Evolutionary conservation across 148 eudicot species (phyloP), one percentile per base, ranked within the genome.

Genomic region (Fagopyrum homotropicum): DNA sequence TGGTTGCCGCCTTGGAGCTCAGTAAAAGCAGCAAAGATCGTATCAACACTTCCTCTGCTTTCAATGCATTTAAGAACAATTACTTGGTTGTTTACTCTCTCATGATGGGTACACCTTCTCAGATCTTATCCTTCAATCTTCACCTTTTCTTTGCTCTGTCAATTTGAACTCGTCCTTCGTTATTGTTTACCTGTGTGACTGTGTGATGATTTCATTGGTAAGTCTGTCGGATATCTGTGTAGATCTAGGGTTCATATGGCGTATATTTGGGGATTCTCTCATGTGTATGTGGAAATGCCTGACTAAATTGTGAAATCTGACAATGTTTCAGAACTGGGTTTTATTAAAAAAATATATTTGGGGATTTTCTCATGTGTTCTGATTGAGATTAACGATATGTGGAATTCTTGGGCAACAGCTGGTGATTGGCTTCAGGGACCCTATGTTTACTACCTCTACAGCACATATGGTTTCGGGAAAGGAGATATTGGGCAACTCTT

Each of bases 391-490:
- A 22, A 22, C 0, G 0, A 22, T 22, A 22, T 22, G 26, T 22
- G 26, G 26, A 22, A 22, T 22, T 22, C 26, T 22, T 22, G 26
- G 26, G 26, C 26, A 22, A 86, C 81, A 94, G 98, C 97, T 74
- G 98, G 98, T 17, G 98, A 94, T 82, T 94, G 98, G 98, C 82
- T 94, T 86, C 97, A 94, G 84, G 98, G 98, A 55, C 98, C 98
- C 70, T 91, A 94, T 80, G 98, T 91, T 56, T 94, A 94, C 88
- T 94, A 85, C 72, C 96, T 94, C 10, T 94, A 94, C 77, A 90
- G 80, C 40, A 87, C 89, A 22, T 94, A 94, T 78, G 98, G 98
- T 26, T 94, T 72, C 61, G 86, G 91, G 66, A 94, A 94, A 79
- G 98, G 97, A 72, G 98, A 94, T 29, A 91, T 94, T 19, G 98